A percentile compares a stretch with the other conserved stretches of the same genome.
Conservation (phyloP, 1,284 basidiomycete species). For the Ceratobasidium sp. region DNA sequence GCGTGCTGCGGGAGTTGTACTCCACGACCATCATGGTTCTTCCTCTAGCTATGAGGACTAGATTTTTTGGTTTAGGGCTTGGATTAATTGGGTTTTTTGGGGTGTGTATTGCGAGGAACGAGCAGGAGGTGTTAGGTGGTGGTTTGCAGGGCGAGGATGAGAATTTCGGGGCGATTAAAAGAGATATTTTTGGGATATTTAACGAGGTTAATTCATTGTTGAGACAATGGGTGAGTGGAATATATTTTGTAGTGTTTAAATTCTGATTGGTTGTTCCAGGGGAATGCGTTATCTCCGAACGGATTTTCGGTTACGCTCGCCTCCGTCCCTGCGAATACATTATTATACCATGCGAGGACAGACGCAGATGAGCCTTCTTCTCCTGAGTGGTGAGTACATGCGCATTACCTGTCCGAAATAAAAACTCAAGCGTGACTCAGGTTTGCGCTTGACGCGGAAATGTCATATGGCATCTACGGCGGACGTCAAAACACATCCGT, state of each 20-base stretch:
- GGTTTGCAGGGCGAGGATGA: not conserved
- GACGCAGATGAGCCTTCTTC: conserved; percentile 28
- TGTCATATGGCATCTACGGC: conserved; percentile 43
- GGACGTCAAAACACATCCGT: conserved; percentile 23
- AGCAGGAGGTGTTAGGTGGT: not conserved
- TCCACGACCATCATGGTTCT: too few relatives aligned
- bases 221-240: conserved; percentile 33
- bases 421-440: not conserved
- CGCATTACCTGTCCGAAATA: not conserved
- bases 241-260: too few relatives aligned
- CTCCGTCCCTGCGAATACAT: conserved; percentile 34
- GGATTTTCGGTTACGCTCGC: conserved; percentile 42
- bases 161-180: not conserved
- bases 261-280: not conserved
- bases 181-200: conserved; percentile 25
- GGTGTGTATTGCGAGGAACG: not conserved
- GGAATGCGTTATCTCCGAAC: conserved; percentile 37
- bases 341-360: conserved; percentile 32
- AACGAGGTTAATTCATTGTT: conserved; percentile 29
- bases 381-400: conserved; percentile 35
- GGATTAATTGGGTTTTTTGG: not conserved
- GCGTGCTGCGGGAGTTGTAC: too few relatives aligned
- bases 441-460: conserved; percentile 44
- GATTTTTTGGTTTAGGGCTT: too few relatives aligned
- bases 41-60: too few relatives aligned